Evolutionary conservation across 164 flowering plant species (phyloP).

Genomic region (Magnolia officinalis): DNA sequence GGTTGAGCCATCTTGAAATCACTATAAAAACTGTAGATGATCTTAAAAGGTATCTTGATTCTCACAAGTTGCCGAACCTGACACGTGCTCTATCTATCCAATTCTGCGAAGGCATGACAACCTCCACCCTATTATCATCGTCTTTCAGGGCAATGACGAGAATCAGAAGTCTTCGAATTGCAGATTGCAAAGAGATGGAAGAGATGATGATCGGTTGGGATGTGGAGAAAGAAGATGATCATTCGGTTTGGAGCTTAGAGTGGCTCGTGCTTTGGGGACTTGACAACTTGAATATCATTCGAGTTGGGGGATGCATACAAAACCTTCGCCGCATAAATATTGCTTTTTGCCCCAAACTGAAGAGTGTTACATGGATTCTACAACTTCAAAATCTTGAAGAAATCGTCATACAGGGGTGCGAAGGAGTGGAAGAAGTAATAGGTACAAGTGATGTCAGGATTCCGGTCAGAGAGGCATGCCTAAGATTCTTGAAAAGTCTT

Average conservation of each 20-base stretch:
- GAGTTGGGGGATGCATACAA: constrained; percentile 2
- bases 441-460: neutral
- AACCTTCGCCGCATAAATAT: neutral
- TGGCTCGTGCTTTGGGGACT: neutral
- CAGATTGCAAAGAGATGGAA: neutral
- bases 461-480: neutral
- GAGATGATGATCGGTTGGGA: constrained; percentile 6
- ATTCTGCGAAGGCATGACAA: too few species aligned
- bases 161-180: neutral
- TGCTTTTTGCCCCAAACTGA: constrained; percentile 3
- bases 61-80: too few species aligned
- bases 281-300: constrained; percentile 3
- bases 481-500: constrained; percentile 7
- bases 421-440: constrained; percentile 12
- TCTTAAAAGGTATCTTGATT: too few species aligned
- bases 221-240: neutral
- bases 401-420: neutral
- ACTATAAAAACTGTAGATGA: too few species aligned
- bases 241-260: neutral
- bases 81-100: too few species aligned
- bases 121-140: too few species aligned
- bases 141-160: too few species aligned
- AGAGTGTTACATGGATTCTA: constrained; percentile 13
- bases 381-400: constrained; percentile 1
- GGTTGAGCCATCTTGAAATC: too few species aligned